Evolutionary conservation across 257 asterid genomes (phyloP), one percentile per base, ranked within the genome.

Genomic region (Ilex aquifolium): DNA sequence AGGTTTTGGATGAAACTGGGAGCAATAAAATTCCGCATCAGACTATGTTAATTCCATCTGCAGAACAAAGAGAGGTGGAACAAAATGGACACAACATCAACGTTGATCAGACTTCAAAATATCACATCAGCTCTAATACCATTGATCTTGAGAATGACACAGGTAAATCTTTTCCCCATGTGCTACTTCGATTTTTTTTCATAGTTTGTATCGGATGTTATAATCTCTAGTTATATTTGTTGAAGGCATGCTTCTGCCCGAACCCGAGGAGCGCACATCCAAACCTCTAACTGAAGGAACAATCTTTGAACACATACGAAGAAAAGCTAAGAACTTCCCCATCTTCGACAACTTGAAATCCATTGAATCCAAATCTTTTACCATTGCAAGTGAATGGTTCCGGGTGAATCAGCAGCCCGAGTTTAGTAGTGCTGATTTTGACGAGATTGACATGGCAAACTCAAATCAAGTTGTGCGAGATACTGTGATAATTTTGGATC

Each of bases 91-190:
- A 62, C 32, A 59, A 64, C 44, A 60, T 62, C 59, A 69, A 73
- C 69, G 62, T 56, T 52, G 75, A 76, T 63, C 67, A 50, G 17
- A 56, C 59, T 16, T 50, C 62, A 36, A 69, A 69, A 32, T 36
- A 42, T 44, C 69, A 62, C 59, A 59, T 73, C 44, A 60, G 71
- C 75, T 67, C 59, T 42, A 52, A 21, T 57, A 70, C 36, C 57
- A 66, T 60, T 63, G 21, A 65, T 69, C 69, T 65, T 63, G 62
- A 42, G 62, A 61, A 55, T 61, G 76, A 66, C 51, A 40, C 79
- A 69, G 95, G 96, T 82, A 31, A 80, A 66, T 69, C 71, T 56
- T 13, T 57, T 57, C 40, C 14, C 36, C 56, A 64, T 36, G 58
- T 54, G n/a, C 31, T 66, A 2, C 46, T 1, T 27, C 49, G 13